These are phyloP conservation scores for Solanum chaucha DNA, from an alignment of 257 asterid species.

Conservation along the genomic window DNA sequence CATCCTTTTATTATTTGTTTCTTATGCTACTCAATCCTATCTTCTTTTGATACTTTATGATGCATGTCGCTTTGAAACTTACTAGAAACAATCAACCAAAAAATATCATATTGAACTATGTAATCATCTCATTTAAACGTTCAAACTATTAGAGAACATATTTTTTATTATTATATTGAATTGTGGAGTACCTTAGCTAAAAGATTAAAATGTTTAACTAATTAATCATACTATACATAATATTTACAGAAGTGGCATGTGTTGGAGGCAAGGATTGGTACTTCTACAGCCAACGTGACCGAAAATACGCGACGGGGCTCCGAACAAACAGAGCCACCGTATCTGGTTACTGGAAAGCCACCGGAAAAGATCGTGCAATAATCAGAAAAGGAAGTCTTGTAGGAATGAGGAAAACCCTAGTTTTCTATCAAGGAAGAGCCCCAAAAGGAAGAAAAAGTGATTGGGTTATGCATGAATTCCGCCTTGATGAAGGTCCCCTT, in stretches of 20 bases:
- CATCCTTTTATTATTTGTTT: neutral
- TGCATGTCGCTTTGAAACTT: neutral
- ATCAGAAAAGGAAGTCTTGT: constrained; percentile 40
- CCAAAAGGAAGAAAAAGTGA: constrained; percentile 78
- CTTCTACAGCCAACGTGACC: constrained; percentile 73
- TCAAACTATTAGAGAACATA: neutral
- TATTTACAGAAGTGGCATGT: constrained; percentile 45
- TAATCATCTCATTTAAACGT: neutral
- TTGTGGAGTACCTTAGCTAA: neutral
- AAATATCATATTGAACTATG: neutral
- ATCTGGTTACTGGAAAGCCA: constrained; percentile 94
- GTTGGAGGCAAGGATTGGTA: constrained; percentile 84
- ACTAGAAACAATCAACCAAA: neutral
- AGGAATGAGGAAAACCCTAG: constrained; percentile 88
- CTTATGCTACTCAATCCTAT: neutral
- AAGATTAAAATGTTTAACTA: no score
- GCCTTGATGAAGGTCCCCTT: constrained; percentile 41
- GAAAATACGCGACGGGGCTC: constrained; percentile 77
- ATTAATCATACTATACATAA: no score
- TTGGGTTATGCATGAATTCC: constrained; percentile 95
- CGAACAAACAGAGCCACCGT: constrained; percentile 81
- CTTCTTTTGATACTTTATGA: neutral
- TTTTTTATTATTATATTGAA: neutral
- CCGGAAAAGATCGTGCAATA: constrained; percentile 71
- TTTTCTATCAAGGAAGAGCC: constrained; percentile 85